phyloP scores from a whole-genome alignment of 179 eudicot species.

The Vitellaria paradoxa region DNA sequence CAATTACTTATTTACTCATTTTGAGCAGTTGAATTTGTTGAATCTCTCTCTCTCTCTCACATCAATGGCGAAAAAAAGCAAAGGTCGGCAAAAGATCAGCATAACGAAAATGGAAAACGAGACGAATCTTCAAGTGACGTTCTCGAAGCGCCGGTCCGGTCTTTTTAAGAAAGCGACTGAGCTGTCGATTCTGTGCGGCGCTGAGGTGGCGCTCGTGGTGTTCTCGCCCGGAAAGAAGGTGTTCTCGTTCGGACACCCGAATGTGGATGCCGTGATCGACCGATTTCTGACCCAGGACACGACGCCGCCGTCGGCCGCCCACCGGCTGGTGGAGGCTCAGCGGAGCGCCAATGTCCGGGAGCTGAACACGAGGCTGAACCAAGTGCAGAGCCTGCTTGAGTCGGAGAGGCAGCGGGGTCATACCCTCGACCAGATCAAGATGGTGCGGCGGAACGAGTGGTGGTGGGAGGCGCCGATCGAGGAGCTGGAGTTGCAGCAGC shows the following conservation, averaged over 20 bases:
- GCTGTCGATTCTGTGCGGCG: slow-evolving; percentile 43
- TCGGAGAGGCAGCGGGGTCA: slow-evolving; percentile 27
- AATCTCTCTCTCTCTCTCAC: no score
- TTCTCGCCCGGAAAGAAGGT: slow-evolving; percentile 53
- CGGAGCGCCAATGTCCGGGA: slow-evolving; percentile 28
- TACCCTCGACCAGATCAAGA: slow-evolving; percentile 18
- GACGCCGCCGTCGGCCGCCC: background rate
- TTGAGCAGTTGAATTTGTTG: no score
- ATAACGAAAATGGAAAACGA: slow-evolving; percentile 44
- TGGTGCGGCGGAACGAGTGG: slow-evolving; percentile 6
- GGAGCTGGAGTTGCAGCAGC: slow-evolving; percentile 17
- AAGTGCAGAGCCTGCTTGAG: slow-evolving; percentile 21
- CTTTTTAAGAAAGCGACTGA: slow-evolving; percentile 55
- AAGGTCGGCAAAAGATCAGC: slow-evolving; percentile 40
- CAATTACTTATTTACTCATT: no score
- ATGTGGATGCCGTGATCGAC: slow-evolving; percentile 26
- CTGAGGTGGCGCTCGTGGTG: slow-evolving; percentile 39
- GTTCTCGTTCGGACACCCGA: slow-evolving; percentile 49
- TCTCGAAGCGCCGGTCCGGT: slow-evolving; percentile 47
- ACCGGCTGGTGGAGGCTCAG: slow-evolving; percentile 19
- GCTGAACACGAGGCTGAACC: slow-evolving; percentile 35
- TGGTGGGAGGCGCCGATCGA: slow-evolving; percentile 42
- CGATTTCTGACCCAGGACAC: slow-evolving; percentile 17
- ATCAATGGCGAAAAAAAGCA: slow-evolving; percentile 26
- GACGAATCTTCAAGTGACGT: slow-evolving; percentile 47